A percentile compares a stretch with the other conserved stretches of the same genome.
Conservation (phyloP, 2,329 filamentous ascomycete genomes). For the Bipolaris oryzae region DNA sequence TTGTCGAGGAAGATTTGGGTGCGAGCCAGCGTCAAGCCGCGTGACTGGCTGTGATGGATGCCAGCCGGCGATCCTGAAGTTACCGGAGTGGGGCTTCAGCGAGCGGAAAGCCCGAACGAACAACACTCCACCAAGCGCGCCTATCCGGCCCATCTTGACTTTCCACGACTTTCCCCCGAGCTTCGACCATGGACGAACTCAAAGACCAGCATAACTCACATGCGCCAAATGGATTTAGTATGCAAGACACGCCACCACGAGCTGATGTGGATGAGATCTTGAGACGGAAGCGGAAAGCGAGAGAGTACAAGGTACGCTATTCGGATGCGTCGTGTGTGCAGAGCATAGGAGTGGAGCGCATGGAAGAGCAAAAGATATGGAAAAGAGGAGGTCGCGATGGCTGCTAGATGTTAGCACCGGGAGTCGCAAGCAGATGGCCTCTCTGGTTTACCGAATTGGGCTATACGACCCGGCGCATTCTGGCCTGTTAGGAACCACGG, state of each 20-base stretch:
- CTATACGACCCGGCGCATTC: constrained; percentile 22
- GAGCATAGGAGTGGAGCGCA: neutral
- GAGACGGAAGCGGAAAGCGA: constrained; percentile 57
- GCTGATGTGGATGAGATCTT: constrained; percentile 58
- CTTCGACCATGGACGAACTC: constrained; percentile 39
- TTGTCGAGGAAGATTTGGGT: neutral
- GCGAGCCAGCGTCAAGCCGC: constrained; percentile 6
- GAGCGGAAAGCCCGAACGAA: constrained; percentile 19
- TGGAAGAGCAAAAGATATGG: neutral
- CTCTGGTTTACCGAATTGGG: constrained; percentile 23
- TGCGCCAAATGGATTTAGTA: constrained; percentile 24
- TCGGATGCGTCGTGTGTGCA: constrained; percentile 4
- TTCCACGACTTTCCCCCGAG: constrained; percentile 24
- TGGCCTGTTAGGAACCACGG: constrained; percentile 8
- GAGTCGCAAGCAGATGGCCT: constrained; percentile 1
- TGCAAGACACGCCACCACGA: constrained; percentile 49
- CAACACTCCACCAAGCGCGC: constrained; percentile 22
- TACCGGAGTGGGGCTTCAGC: constrained; percentile 21
- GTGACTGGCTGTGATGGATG: constrained; percentile 16
- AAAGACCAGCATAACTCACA: constrained; percentile 34
- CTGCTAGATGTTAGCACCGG: neutral
- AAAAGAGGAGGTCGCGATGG: constrained; percentile 2
- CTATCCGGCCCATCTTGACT: constrained; percentile 25
- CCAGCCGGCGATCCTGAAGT: constrained; percentile 9
- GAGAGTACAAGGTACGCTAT: constrained; percentile 55